Base-by-base conservation (phyloP, 2,329 filamentous ascomycete genomes). In the Calonectria leucothoes region DNA sequence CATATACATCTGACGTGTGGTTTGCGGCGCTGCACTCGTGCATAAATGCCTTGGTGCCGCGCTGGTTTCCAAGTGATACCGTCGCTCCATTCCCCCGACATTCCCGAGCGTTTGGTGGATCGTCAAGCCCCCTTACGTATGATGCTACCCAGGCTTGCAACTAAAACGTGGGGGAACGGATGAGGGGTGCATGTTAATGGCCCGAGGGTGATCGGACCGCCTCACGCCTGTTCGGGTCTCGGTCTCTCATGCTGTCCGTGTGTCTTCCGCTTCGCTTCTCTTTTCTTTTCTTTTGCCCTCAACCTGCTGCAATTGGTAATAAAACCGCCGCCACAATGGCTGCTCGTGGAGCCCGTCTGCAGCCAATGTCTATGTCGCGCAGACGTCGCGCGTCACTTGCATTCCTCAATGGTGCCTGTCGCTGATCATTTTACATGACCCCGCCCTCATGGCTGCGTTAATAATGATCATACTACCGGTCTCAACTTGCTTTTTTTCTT, bases 161-260 rank as follows among this genome's bases (percentile, higher is more conserved):
- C 55, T 45, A 67, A 71, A 71, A 71, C 69, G 69, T 71, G 69
- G 69, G 69, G 69, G 69, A 71, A 71, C 64, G 55, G 69, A 66
- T 64, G 64, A 71, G 69, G 69, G 69, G 64, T 71, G 64, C 64
- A 71, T 63, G 64, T 42, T 71, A 57, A 66, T 71, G 69, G 67
- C 42, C 63, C 69, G 69, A 67, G 39, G 69, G 69, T 52, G 65
- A 57, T 57, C 51, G 64, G 64, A 33, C 33, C 37, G 25, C 29
- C 25, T 17, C 23, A 10, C 23, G 68, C 29, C 42, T 57, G 49
- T 23, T 31, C 49, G 35, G 33, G 35, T 61, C 33, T 39, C 55
- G 55, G 55, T 61, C 14, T 61, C 12, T 20, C 48, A 15, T 57
- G 15, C 17, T 61, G 52, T 23, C 55, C 33, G 55, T 39, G 42